Conservation (phyloP, 768 basidiomycete species). For the Trametes maxima region DNA sequence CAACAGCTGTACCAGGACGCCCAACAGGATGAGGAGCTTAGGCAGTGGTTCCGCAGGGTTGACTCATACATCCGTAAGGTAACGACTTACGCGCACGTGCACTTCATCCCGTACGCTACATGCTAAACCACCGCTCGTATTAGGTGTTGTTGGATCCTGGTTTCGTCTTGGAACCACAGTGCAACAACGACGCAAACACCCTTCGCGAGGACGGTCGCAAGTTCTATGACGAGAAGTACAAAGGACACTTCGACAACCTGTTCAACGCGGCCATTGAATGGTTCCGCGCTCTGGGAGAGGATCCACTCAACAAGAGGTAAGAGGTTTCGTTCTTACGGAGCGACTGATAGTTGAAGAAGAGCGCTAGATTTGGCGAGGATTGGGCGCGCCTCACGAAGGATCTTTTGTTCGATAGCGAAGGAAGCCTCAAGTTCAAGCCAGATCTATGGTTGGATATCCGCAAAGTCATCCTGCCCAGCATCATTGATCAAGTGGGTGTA, state of each 20-base stretch:
- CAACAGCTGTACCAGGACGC: slow-evolving; percentile 76
- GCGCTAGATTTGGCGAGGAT: slow-evolving; percentile 71
- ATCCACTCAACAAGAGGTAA: slow-evolving; percentile 72
- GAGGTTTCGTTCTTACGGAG: background rate
- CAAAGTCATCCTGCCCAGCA: slow-evolving; percentile 74
- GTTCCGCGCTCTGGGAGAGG: slow-evolving; percentile 84
- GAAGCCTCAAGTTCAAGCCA: slow-evolving; percentile 85
- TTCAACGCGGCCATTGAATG: slow-evolving; percentile 73
- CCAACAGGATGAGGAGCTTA: slow-evolving; percentile 70
- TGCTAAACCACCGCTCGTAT: no score
- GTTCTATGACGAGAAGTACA: slow-evolving; percentile 80
- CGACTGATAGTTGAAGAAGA: background rate
- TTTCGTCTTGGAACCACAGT: slow-evolving; percentile 81
- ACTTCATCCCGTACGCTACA: no score
- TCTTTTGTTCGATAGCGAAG: slow-evolving; percentile 79
- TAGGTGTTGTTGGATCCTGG: slow-evolving; percentile 79
- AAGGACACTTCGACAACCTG: slow-evolving; percentile 77
- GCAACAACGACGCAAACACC: slow-evolving; percentile 60
- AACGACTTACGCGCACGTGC: slow-evolving; percentile 5
- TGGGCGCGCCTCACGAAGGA: slow-evolving; percentile 82
- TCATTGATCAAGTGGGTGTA: slow-evolving; percentile 68
- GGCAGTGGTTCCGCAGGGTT: slow-evolving; percentile 69
- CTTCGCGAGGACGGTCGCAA: slow-evolving; percentile 70
- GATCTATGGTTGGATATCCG: slow-evolving; percentile 89
- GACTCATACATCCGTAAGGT: slow-evolving; percentile 70